Evolutionary conservation across 768 basidiomycete species (phyloP).

Genomic region (Butyriboletus loyo): DNA sequence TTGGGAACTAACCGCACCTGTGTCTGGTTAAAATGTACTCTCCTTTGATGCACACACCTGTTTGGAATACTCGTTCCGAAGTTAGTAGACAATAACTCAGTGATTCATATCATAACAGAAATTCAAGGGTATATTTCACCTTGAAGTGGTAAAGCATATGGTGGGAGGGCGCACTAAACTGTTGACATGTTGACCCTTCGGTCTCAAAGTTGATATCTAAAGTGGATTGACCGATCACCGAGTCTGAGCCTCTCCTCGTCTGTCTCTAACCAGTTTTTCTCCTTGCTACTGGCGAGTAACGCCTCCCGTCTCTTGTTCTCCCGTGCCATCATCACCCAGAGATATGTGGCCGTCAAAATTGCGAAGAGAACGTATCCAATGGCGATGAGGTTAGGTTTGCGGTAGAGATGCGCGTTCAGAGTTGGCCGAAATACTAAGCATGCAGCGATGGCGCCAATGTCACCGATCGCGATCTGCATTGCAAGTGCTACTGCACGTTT

Average conservation of each 20-base stretch:
- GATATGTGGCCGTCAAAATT: constrained; percentile 39
- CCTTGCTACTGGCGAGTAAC: constrained; percentile 15
- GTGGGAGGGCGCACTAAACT: background rate
- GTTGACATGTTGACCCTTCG: background rate
- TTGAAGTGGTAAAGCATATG: background rate
- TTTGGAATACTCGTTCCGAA: background rate
- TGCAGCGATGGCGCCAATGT: constrained; percentile 57
- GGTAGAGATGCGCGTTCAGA: constrained; percentile 44
- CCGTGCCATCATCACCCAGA: constrained; percentile 46
- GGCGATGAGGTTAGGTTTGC: constrained; percentile 55
- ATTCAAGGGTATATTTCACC: background rate
- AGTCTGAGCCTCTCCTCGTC: constrained; percentile 23
- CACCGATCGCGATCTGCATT: constrained; percentile 62
- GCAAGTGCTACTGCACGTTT: constrained; percentile 62
- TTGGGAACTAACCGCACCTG: background rate
- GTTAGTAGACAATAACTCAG: background rate
- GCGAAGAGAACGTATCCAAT: constrained; percentile 58
- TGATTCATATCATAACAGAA: background rate
- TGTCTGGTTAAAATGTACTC: background rate
- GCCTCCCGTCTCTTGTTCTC: constrained; percentile 48
- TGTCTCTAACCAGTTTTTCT: constrained; percentile 6
- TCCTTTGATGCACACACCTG: background rate
- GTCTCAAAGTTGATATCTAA: constrained; percentile 28
- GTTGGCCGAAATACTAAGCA: constrained; percentile 54
- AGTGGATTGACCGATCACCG: constrained; percentile 31